Conservation (phyloP, 139 green algal species). For the Eudorina sp. region DNA sequence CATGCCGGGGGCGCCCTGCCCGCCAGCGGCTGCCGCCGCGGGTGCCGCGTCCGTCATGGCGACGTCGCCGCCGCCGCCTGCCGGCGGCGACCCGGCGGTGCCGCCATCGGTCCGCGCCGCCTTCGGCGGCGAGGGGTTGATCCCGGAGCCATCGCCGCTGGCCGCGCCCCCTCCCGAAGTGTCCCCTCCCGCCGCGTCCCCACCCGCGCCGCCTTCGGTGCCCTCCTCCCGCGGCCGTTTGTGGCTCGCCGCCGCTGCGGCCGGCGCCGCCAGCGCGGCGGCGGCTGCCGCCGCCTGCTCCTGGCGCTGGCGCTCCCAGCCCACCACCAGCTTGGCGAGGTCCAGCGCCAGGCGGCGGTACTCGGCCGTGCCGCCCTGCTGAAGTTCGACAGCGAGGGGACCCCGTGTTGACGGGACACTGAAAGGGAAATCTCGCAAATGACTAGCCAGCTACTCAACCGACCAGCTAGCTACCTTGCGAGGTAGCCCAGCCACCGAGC, state of each 20-base stretch:
- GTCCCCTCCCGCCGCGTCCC: background rate
- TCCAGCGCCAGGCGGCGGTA: conserved; percentile 92
- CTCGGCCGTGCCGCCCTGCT: conserved; percentile 74
- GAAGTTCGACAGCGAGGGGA: too few relatives aligned
- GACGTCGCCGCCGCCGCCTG: background rate
- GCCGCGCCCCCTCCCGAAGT: too few relatives aligned
- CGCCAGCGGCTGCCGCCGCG: background rate
- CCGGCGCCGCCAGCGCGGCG: background rate
- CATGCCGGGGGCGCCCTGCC: too few relatives aligned
- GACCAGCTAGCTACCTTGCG: too few relatives aligned
- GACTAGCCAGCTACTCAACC: too few relatives aligned
- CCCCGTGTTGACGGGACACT: too few relatives aligned
- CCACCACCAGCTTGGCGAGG: conserved; percentile 88
- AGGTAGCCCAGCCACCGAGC: too few relatives aligned
- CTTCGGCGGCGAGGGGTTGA: background rate
- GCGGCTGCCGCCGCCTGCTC: conserved; percentile 34
- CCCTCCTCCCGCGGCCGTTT: conserved; percentile 23
- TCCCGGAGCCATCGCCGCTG: background rate
- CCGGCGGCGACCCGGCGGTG: background rate
- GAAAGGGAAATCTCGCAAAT: too few relatives aligned
- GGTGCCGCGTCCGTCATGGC: background rate
- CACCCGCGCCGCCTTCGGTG: background rate
- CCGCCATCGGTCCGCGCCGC: background rate
- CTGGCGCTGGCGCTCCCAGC: conserved; percentile 85
- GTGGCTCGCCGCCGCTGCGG: background rate